A percentile compares a stretch with the other conserved stretches of the same genome.
Evolutionary conservation across 441 rosid genomes (phyloP).

Genomic region (Gossypium davidsonii): DNA sequence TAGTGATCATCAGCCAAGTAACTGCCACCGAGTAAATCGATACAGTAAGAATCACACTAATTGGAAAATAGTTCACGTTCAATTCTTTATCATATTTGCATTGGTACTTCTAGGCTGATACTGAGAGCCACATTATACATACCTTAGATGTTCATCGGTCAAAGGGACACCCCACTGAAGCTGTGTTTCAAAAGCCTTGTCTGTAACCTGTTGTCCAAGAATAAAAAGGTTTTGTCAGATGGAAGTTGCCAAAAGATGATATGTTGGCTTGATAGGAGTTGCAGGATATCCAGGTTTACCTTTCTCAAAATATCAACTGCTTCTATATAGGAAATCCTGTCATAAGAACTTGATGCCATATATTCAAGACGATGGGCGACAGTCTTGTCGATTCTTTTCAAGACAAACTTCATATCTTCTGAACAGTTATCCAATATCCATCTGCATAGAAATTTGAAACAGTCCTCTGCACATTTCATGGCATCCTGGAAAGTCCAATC

Average conservation of each 20-base stretch:
- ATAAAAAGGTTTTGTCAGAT: constrained; percentile 1
- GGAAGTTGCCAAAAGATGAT: not conserved
- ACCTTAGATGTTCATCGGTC: constrained; percentile 76
- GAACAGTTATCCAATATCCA: constrained; percentile 58
- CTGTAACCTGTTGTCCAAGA: constrained; percentile 33
- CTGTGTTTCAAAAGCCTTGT: constrained; percentile 44
- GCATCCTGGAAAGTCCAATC: constrained; percentile 49
- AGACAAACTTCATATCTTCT: constrained; percentile 57
- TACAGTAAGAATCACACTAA: not conserved
- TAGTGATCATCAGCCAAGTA: constrained; percentile 66
- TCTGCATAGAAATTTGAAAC: constrained; percentile 63
- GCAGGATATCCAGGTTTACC: constrained; percentile 24
- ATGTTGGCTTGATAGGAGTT: not conserved
- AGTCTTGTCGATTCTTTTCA: constrained; percentile 50
- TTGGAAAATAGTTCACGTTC: not conserved
- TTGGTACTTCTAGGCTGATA: not conserved
- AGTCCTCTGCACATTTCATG: constrained; percentile 70
- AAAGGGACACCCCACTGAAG: constrained; percentile 58
- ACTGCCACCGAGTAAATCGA: constrained; percentile 31
- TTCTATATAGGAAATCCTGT: constrained; percentile 54
- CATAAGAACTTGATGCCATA: constrained; percentile 31
- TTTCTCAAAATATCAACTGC: constrained; percentile 50
- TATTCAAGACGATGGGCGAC: constrained; percentile 46
- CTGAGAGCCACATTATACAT: constrained; percentile 4
- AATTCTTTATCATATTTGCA: not conserved